Evolutionary conservation across 805 yeast species (phyloP), one percentile per base, ranked within the genome.

Genomic region (Schwanniomyces occidentalis): DNA sequence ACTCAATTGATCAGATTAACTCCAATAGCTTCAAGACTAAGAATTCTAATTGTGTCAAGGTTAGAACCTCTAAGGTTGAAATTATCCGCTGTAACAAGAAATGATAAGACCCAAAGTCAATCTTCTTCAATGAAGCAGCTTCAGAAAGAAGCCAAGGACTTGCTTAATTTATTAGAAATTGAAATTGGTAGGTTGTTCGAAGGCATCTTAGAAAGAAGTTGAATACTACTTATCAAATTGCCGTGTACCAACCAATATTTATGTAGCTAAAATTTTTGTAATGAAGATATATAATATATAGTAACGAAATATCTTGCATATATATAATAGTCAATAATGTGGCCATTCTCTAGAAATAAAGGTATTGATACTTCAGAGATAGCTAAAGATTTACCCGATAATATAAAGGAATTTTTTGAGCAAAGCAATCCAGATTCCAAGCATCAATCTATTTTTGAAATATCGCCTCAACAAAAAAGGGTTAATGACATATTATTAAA

Each of bases 161-260:
- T 46, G 16, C 23, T 44, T 29, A 51, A 57, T 31, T 26, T 53
- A 1, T 37, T 63, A 17, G 71, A 68, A 23, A 50, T 59, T 12
- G 72, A 66, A 42, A 49, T 62, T 8, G 61, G 70, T 14, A 47
- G 63, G 15, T 34, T 67, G 3, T 65, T 68, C 35, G 70, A 68
- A 42, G 73, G 73, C 0, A 39, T 63, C 8, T 45, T 65, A 12
- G 72, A 65, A 17, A 41, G 71, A 34, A 26, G 48, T 5, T 51
- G 24, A 26, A 9, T 23, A 14, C 18, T 8, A 6, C 24, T 17
- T 6, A n/a, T 14, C 25, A n/a, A n/a, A 16, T 18, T n/a, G 30
- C 5, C 30, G 30, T 27, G 30, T 18, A 27, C 4, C 16, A 17
- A 27, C 6, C 30, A 27, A 27, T 18, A 15, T n/a, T n/a, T n/a